Evolutionary conservation across 768 basidiomycete species (phyloP).

Genomic region (Termitomyces sp.): DNA sequence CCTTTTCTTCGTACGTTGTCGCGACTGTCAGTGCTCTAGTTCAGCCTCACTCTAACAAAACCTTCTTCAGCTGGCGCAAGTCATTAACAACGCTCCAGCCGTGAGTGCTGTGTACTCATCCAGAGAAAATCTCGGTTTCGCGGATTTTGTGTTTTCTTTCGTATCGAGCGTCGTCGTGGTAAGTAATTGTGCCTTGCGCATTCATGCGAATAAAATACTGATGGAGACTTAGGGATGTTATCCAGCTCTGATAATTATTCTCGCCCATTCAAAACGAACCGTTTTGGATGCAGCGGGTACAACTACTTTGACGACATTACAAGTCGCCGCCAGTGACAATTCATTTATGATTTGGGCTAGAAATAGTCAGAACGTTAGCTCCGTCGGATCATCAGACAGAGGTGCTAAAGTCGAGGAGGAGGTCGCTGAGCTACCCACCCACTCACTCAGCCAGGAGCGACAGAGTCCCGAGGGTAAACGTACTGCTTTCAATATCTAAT

Average conservation of each 20-base stretch:
- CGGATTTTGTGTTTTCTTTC: conserved; percentile 4
- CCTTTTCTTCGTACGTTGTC: conserved; percentile 7
- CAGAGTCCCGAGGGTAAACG: neutral
- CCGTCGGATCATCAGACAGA: neutral
- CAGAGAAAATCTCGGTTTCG: conserved; percentile 4
- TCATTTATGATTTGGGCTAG: neutral
- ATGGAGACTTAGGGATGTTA: conserved; percentile 1
- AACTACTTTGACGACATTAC: neutral
- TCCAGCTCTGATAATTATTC: conserved; percentile 1
- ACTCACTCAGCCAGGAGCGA: neutral
- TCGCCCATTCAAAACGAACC: conserved; percentile 4
- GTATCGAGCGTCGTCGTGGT: conserved; percentile 7
- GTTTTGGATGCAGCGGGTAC: neutral
- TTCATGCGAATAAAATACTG: neutral
- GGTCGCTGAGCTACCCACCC: neutral
- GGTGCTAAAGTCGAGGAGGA: neutral
- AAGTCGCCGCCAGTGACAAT: neutral
- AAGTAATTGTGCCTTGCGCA: neutral
- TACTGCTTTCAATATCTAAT: neutral
- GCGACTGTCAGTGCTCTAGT: neutral
- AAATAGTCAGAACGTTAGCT: neutral
- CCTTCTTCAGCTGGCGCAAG: neutral
- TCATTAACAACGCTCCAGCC: conserved; percentile 1
- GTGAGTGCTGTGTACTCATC: neutral
- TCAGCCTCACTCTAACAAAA: neutral